Evolutionary conservation across 1,139 yeast genomes (phyloP).

Genomic region (Candida sanyaensis): DNA sequence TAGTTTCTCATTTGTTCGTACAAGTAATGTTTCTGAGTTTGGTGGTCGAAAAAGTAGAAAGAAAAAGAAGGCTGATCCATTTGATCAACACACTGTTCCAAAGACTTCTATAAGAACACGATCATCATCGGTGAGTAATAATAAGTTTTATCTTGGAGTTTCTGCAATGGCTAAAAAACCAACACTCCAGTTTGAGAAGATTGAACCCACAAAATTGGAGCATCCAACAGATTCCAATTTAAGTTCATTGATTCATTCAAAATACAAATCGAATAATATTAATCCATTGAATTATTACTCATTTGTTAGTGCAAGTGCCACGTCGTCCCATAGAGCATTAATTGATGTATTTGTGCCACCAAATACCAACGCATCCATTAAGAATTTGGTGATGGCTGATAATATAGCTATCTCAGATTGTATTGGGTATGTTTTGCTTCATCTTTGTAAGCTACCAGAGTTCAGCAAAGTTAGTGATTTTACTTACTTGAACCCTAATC

Average conservation of each 20-base stretch:
- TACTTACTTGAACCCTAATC: constrained; percentile 50
- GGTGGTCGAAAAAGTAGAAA: constrained; percentile 18
- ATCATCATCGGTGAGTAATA: constrained; percentile 8
- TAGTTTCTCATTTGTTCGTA: constrained; percentile 13
- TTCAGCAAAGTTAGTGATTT: constrained; percentile 18
- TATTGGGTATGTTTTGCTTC: constrained; percentile 59
- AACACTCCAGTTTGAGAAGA: constrained; percentile 27
- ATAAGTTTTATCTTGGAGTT: constrained; percentile 6
- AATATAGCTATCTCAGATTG: constrained; percentile 58
- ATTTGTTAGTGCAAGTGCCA: constrained; percentile 43
- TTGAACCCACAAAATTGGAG: constrained; percentile 14
- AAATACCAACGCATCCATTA: constrained; percentile 28
- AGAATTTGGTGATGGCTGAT: constrained; percentile 40
- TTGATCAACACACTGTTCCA: constrained; percentile 21
- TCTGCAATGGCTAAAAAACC: constrained; percentile 9
- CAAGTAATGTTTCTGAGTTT: constrained; percentile 11
- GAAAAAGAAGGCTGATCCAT: constrained; percentile 21
- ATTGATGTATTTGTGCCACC: constrained; percentile 43
- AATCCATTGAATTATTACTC: constrained; percentile 57
- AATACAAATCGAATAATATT: constrained; percentile 33
- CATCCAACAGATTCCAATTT: constrained; percentile 27
- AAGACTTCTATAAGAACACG: constrained; percentile 10
- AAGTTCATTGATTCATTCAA: constrained; percentile 42
- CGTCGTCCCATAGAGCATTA: constrained; percentile 26
- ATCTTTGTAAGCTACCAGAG: constrained; percentile 25